These are phyloP conservation scores for Fusarium fujikuroi DNA, from an alignment of 2,329 filamentous ascomycete species.

Conservation along the genomic window DNA sequence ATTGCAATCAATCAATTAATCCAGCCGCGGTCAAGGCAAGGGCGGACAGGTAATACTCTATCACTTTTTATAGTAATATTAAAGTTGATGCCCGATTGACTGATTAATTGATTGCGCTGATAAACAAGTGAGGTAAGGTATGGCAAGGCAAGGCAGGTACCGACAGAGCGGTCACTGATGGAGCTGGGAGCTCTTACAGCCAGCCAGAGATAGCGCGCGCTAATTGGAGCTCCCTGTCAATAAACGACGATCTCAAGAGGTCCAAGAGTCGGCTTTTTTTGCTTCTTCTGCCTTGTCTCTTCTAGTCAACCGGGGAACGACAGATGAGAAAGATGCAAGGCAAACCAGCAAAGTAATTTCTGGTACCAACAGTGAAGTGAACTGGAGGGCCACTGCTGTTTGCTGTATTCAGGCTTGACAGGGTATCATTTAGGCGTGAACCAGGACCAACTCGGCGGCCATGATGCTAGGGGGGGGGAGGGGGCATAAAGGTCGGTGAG, in stretches of 20 bases:
- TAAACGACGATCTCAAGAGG: conserved; percentile 24
- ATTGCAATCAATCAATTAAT: conserved; percentile 16
- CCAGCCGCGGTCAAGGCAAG: conserved; percentile 11
- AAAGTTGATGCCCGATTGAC: not conserved
- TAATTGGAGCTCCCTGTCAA: conserved; percentile 29
- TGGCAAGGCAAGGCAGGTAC: conserved; percentile 9
- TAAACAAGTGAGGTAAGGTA: not conserved
- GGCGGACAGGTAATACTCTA: not conserved
- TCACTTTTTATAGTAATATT: not conserved
- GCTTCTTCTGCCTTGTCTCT: conserved; percentile 5
- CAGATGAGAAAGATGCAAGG: conserved; percentile 21
- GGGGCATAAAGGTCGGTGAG: conserved; percentile 20
- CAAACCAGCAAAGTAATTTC: conserved; percentile 11
- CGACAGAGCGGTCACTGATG: conserved; percentile 35
- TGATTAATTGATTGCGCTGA: not conserved
- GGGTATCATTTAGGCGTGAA: conserved; percentile 7
- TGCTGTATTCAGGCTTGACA: not conserved
- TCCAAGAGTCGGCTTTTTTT: conserved; percentile 5
- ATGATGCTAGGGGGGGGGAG: not conserved
- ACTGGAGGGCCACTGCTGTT: not conserved
- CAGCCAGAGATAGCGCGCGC: conserved; percentile 33
- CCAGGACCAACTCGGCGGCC: not conserved
- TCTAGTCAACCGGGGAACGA: conserved; percentile 1
- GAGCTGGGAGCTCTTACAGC: conserved; percentile 17
- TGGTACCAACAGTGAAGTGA: not conserved